Conservation (phyloP, 257 asterid genomes). For the Catharanthus roseus region DNA sequence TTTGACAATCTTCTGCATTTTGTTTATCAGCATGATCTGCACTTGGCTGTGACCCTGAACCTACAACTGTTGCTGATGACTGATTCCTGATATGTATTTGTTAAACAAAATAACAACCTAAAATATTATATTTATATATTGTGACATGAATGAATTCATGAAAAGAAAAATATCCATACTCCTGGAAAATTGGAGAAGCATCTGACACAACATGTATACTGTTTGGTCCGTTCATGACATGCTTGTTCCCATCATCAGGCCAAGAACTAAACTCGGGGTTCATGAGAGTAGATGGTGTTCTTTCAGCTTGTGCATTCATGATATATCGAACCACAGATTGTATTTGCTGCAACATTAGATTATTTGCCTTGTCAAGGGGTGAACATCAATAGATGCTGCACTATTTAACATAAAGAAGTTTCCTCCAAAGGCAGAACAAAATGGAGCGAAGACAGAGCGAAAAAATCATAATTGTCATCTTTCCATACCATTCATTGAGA, state of each 20-base stretch:
- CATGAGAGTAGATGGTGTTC: slow-evolving; percentile 10
- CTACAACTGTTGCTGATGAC: slow-evolving; percentile 3
- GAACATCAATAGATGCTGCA: background rate
- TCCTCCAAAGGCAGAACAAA: background rate
- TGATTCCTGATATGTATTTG: slow-evolving; percentile 10
- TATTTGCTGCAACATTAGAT: slow-evolving; percentile 39
- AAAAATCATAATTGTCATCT: background rate
- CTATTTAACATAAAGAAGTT: background rate
- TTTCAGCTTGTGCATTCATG: slow-evolving; percentile 48
- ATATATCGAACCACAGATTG: slow-evolving; percentile 57
- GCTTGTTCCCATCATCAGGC: slow-evolving; percentile 1
- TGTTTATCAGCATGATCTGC: background rate
- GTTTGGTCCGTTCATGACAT: slow-evolving; percentile 1
- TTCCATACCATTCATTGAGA: background rate
- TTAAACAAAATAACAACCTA: background rate
- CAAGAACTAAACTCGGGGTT: slow-evolving; percentile 14
- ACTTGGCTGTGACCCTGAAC: background rate
- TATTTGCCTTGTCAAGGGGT: background rate
- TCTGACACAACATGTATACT: background rate
- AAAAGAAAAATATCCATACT: slow-evolving; percentile 1
- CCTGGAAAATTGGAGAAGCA: background rate
- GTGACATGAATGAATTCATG: background rate
- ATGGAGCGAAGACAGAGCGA: background rate
- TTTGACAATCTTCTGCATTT: background rate
- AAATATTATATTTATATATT: background rate